Evolutionary conservation across 164 flowering plant species (phyloP).

Genomic region (Stephania japonica): DNA sequence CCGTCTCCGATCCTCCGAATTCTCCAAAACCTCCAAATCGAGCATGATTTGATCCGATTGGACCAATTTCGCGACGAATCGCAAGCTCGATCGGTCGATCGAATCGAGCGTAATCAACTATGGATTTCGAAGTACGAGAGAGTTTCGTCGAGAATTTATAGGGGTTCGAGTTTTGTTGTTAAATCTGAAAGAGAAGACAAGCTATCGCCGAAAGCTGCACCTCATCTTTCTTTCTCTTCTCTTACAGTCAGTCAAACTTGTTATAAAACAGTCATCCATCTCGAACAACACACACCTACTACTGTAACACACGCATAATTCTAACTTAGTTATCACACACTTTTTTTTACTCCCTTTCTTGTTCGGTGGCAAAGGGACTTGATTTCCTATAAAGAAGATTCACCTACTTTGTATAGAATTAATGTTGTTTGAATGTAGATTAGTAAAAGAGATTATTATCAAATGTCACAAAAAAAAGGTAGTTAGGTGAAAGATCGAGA

Average conservation of each 20-base stretch:
- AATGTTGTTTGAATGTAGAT: no score
- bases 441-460: no score
- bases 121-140: not conserved
- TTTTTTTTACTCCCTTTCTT: no score
- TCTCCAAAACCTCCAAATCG: no score
- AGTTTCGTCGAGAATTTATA: not conserved
- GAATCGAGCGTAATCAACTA: slow-evolving; percentile 2
- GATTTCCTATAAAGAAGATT: no score
- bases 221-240: not conserved
- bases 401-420: no score
- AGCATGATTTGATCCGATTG: slow-evolving; percentile 9
- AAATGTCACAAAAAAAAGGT: no score
- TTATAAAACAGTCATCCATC: not conserved
- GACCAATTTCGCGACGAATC: not conserved
- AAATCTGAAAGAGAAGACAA: slow-evolving; percentile 15
- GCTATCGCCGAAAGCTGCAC: slow-evolving; percentile 47
- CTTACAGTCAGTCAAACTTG: slow-evolving; percentile 32
- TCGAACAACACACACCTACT: not conserved
- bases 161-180: not conserved
- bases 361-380: no score
- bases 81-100: not conserved
- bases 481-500: no score
- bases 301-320: no score
- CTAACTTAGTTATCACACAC: no score
- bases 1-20: not conserved